phyloP scores from a whole-genome alignment of 805 yeast species.

The Candida lessepsii region DNA sequence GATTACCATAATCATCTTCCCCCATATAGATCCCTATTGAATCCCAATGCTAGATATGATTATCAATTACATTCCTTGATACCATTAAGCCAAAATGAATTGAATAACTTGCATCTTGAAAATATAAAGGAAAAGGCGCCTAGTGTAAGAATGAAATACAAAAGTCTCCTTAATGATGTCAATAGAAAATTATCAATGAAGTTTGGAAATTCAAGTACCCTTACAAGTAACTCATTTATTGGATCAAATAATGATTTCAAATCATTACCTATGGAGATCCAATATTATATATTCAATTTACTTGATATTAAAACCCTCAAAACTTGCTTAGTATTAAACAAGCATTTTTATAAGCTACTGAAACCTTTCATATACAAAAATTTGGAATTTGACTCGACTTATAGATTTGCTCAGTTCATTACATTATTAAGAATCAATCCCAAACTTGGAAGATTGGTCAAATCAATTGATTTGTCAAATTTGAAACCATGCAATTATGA shows the following conservation, averaged over 20 bases:
- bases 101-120: constrained; percentile 16
- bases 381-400: constrained; percentile 65
- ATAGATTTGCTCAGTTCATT: constrained; percentile 77
- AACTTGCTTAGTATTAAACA: constrained; percentile 50
- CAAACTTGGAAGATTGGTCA: constrained; percentile 56
- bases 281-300: constrained; percentile 35
- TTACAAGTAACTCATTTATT: not conserved
- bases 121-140: constrained; percentile 3
- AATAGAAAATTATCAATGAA: constrained; percentile 41
- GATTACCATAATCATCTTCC: constrained; percentile 40
- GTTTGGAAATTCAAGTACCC: constrained; percentile 11
- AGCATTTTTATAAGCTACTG: constrained; percentile 48
- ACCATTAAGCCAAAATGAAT: constrained; percentile 36
- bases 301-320: constrained; percentile 37
- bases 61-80: constrained; percentile 46
- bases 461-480: constrained; percentile 56
- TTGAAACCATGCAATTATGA: constrained; percentile 33
- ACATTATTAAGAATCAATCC: constrained; percentile 59
- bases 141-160: constrained; percentile 46
- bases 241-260: constrained; percentile 14
- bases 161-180: constrained; percentile 48
- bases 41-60: constrained; percentile 50
- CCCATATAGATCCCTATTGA: constrained; percentile 52
- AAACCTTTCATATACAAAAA: constrained; percentile 53
- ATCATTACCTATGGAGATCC: constrained; percentile 45